These are phyloP conservation scores for Rhizopogon roseolus DNA, from an alignment of 768 basidiomycete species.

Conservation along the genomic window DNA sequence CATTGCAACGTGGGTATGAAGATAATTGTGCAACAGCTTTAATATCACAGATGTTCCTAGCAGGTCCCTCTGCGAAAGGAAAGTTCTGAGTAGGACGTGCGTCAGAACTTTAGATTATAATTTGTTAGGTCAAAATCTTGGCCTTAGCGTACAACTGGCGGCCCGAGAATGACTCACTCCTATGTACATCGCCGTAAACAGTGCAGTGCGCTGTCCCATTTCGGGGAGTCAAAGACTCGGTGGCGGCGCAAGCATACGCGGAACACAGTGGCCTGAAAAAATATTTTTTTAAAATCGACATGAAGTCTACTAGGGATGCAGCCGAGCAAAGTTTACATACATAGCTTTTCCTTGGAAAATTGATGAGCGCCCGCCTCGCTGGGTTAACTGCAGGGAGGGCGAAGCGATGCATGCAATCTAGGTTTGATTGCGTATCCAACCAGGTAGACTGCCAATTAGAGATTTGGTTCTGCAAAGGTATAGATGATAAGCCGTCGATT, in stretches of 20 bases:
- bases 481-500: not conserved
- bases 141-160: not conserved
- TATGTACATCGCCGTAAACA: not conserved
- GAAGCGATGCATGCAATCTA: not conserved
- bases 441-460: not conserved
- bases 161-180: not conserved
- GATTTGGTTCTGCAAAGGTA: not conserved
- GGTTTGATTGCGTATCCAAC: not conserved
- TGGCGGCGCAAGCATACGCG: not conserved
- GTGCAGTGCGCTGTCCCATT: not conserved
- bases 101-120: not conserved
- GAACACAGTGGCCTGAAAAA: not conserved
- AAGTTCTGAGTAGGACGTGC: not conserved
- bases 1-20: not conserved
- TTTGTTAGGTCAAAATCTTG: not conserved
- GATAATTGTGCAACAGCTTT: not conserved
- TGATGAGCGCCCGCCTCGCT: not conserved
- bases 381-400: too few species aligned
- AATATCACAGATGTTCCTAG: not conserved
- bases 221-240: not conserved
- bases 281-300: not conserved
- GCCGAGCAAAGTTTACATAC: slow-evolving; percentile 1
- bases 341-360: not conserved
- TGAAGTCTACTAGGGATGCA: not conserved
- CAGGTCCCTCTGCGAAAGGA: too few species aligned